A percentile compares a stretch with the other conserved stretches of the same genome.
Conservation (phyloP, 2,329 filamentous ascomycete species). For the Tolypocladium tundrense region DNA sequence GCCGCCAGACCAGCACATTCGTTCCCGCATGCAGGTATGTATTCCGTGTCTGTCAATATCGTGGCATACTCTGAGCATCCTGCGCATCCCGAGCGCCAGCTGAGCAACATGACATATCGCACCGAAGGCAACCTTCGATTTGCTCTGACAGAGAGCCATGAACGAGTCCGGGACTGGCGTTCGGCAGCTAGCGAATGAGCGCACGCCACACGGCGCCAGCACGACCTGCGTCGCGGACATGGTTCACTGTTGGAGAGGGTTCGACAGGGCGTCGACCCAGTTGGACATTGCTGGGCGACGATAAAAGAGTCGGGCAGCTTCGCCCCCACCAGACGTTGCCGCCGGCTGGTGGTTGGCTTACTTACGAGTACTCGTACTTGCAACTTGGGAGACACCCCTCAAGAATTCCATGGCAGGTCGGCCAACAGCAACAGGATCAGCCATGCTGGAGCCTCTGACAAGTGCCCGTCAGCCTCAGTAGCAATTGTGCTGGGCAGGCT, state of each 20-base stretch:
- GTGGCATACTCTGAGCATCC: not conserved
- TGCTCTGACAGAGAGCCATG: not conserved
- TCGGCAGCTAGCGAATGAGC: not conserved
- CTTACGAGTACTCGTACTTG: too few relatives aligned
- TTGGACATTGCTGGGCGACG: not conserved
- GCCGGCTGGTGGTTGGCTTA: not conserved
- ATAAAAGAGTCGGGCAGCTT: not conserved
- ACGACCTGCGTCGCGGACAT: not conserved
- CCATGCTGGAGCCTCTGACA: too few relatives aligned
- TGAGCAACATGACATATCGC: not conserved
- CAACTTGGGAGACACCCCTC: not conserved
- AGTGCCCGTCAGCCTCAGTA: too few relatives aligned
- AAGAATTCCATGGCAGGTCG: not conserved
- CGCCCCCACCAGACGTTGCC: not conserved
- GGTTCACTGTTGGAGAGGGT: not conserved
- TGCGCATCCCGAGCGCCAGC: not conserved
- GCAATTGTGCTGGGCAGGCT: not conserved
- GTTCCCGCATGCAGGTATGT: too few relatives aligned
- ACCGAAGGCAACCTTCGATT: not conserved
- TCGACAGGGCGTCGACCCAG: not conserved
- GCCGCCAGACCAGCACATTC: not conserved
- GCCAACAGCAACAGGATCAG: too few relatives aligned
- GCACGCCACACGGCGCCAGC: not conserved
- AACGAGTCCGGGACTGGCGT: not conserved
- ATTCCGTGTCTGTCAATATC: not conserved